Evolutionary conservation across 2,329 filamentous ascomycete genomes (phyloP).

Genomic region (Trichoderma simmonsii): DNA sequence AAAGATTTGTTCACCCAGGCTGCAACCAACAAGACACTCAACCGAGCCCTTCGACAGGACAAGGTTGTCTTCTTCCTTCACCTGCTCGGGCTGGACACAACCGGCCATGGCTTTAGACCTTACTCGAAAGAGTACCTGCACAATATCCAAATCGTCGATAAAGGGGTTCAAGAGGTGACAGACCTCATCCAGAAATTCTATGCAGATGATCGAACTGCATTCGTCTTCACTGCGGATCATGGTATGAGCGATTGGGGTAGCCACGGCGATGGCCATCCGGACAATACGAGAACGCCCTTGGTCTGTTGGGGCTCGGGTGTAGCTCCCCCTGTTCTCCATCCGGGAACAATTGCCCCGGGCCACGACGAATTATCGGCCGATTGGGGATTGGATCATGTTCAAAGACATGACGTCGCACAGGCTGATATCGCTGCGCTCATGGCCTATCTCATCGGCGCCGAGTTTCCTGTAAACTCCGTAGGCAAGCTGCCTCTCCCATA

Average conservation of each 20-base stretch:
- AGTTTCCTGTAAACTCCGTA: constrained; percentile 95
- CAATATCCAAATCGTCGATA: constrained; percentile 91
- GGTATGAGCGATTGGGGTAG: constrained; percentile 99
- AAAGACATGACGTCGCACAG: constrained; percentile 87
- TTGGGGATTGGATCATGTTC: constrained; percentile 78
- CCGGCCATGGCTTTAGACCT: constrained; percentile 79
- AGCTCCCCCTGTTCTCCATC: constrained; percentile 63
- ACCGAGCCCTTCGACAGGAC: constrained; percentile 70
- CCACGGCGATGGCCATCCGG: constrained; percentile 94
- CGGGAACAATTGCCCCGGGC: constrained; percentile 62
- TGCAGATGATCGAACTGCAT: constrained; percentile 78
- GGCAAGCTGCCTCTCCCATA: constrained; percentile 86
- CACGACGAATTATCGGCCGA: constrained; percentile 91
- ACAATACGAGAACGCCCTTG: constrained; percentile 92
- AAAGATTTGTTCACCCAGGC: constrained; percentile 82
- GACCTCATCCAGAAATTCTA: constrained; percentile 84
- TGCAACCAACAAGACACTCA: constrained; percentile 70
- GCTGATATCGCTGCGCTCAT: constrained; percentile 94
- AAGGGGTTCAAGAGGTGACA: constrained; percentile 81
- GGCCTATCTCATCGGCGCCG: constrained; percentile 83
- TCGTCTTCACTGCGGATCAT: constrained; percentile 95
- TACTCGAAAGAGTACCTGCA: constrained; percentile 94
- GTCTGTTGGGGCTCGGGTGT: constrained; percentile 93
- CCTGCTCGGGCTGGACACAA: constrained; percentile 86
- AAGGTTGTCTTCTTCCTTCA: constrained; percentile 95